These are phyloP conservation scores for Suhomyces bolitotheri DNA, from an alignment of 1,139 yeast genomes.

Conservation along the genomic window DNA sequence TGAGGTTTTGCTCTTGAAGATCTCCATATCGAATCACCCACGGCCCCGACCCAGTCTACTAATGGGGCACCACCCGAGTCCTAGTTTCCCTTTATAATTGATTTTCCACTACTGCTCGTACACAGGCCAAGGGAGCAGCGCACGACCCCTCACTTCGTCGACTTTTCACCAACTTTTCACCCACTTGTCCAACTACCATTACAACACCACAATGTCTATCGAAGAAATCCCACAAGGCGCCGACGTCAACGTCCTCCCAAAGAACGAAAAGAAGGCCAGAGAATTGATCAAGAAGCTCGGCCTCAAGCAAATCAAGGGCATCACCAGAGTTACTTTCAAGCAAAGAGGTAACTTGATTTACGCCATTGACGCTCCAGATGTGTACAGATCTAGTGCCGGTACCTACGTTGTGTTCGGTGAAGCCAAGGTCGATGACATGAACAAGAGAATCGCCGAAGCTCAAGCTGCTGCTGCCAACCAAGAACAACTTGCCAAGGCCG, in stretches of 20 bases:
- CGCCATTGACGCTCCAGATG: slow-evolving; percentile 94
- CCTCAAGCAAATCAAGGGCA: slow-evolving; percentile 88
- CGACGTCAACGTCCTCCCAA: slow-evolving; percentile 78
- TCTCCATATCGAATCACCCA: too few relatives aligned
- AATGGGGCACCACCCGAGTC: too few relatives aligned
- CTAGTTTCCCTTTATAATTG: too few relatives aligned
- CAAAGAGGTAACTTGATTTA: slow-evolving; percentile 90
- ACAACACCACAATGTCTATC: slow-evolving; percentile 41
- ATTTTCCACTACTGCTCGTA: too few relatives aligned
- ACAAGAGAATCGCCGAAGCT: slow-evolving; percentile 74
- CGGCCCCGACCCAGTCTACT: too few relatives aligned
- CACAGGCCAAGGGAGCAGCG: too few relatives aligned
- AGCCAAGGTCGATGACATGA: slow-evolving; percentile 91
- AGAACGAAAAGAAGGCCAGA: slow-evolving; percentile 96
- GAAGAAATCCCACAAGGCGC: slow-evolving; percentile 81
- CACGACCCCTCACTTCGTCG: too few relatives aligned
- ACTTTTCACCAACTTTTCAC: slow-evolving; percentile 7
- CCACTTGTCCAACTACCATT: slow-evolving; percentile 3
- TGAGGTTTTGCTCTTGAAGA: too few relatives aligned
- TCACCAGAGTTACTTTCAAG: slow-evolving; percentile 94
- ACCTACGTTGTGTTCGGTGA: slow-evolving; percentile 97
- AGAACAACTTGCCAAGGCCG: slow-evolving; percentile 68
- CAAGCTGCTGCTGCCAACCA: slow-evolving; percentile 44
- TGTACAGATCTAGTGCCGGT: slow-evolving; percentile 91
- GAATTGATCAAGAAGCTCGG: slow-evolving; percentile 85